Base-by-base conservation (phyloP, 2,329 filamentous ascomycete species). In the Fusarium sacchari region DNA sequence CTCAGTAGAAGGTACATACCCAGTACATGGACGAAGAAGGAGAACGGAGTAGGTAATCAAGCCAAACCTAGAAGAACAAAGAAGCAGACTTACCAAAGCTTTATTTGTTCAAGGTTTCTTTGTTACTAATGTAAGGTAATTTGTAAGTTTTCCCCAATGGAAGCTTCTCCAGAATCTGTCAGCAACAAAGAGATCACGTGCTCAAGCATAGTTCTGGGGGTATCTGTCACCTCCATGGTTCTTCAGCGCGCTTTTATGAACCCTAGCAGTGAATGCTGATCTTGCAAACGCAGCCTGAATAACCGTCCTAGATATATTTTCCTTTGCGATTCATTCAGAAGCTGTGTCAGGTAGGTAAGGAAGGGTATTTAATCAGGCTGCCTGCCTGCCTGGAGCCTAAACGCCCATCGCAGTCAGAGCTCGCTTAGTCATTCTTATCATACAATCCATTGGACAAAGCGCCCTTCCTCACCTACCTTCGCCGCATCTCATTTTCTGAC, bases 401-500 rank as follows among this genome's bases (percentile, higher is more conserved):
- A 34, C 26, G 44, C 32, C 37, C 34, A 18, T 43, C 24, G 2
- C 13, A 34, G 34, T 37, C 39, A 36, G 34, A 30, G 7, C 15
- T 42, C 10, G 73, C 71, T 74, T 73, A 73, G 64, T 74, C 67
- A 73, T 49, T 64, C n/a, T 18, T 28, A 36, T 36, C 55, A 49
- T 36, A 24, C 56, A 36, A 14, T 59, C 15, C 15, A 59, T 50
- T 57, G 59, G 37, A 70, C 60, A 69, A 77, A 71, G 66, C 61
- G 43, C 50, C 43, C 46, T 39, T 56, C 64, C 39, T 69, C 58
- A 60, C 59, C 60, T 49, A 62, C 68, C 67, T 63, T 62, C 69
- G 68, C 70, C 61, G 59, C 63, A 62, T 53, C 55, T 66, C 60
- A 52, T 61, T 74, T 69, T 62, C 66, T 67, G 64, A 73, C 69